phyloP scores from a whole-genome alignment of 805 yeast genomes.

The Sugiyamaella mastotermitis region DNA sequence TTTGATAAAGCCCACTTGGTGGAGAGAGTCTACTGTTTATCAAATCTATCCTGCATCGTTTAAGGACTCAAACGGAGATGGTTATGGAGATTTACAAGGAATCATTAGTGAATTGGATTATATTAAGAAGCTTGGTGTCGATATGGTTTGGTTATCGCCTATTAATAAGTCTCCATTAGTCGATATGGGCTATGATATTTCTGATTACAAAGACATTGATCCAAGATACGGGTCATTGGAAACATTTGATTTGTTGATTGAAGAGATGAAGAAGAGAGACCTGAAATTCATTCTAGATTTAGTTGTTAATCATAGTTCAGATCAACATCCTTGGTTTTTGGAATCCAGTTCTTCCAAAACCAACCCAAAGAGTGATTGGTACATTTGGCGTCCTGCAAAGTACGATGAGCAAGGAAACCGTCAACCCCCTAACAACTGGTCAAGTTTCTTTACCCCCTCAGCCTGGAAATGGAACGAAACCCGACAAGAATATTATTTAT shows the following conservation, averaged over 20 bases:
- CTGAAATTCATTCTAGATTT: conserved; percentile 32
- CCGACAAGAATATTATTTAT: conserved; percentile 51
- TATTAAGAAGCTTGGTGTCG: conserved; percentile 43
- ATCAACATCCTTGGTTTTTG: conserved; percentile 52
- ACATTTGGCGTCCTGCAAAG: conserved; percentile 48
- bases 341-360: conserved; percentile 46
- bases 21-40: conserved; percentile 52
- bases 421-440: conserved; percentile 55
- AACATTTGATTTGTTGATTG: conserved; percentile 44
- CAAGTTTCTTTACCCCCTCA: conserved; percentile 45
- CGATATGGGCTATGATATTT: conserved; percentile 60
- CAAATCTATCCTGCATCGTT: conserved; percentile 59
- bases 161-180: conserved; percentile 54
- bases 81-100: conserved; percentile 52
- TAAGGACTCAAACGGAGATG: conserved; percentile 55
- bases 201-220: conserved; percentile 47
- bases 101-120: conserved; percentile 47
- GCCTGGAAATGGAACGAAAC: conserved; percentile 53
- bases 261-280: conserved; percentile 2
- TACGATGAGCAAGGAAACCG: conserved; percentile 44
- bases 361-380: conserved; percentile 57
- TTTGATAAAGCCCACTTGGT: conserved; percentile 37
- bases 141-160: conserved; percentile 53
- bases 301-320: conserved; percentile 54
- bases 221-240: conserved; percentile 49